Evolutionary conservation across 768 basidiomycete species (phyloP), one percentile per base, ranked within the genome.

Genomic region (Panaeolus papilionaceus): DNA sequence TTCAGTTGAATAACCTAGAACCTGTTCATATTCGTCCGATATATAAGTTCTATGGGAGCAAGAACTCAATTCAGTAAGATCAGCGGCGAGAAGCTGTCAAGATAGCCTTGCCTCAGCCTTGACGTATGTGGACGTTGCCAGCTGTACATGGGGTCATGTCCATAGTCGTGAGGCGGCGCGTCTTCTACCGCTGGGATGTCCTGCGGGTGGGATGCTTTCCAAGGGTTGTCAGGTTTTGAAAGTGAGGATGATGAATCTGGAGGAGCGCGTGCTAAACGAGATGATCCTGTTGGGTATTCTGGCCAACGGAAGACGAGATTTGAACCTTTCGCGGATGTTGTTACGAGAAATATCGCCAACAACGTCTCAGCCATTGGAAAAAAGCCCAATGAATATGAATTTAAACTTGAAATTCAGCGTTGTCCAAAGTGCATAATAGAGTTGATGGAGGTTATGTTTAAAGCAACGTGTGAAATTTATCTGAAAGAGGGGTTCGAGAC

Each of bases 231-330:
- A 62, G 88, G 79, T 62, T 87, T 86, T 10, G 84, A 80, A 38
- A 86, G 81, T 51, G 77, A 83, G 38, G 78, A 75, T 38, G 77
- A 75, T 67, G 81, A 74, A 11, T 80, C 79, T 14, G 91, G 91
- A 37, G 83, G 81, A 3, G 94, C 88, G 62, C 95, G 89, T 63
- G 87, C 86, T 37, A 97, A 86, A 66, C 96, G 85, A 4, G 89
- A 83, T 5, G 88, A 84, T 1, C 88, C 79, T 12, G 79, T 72
- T 14, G 94, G 93, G 14, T 81, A 82, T 14, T 93, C 90, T 0
- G 96, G 96, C 92, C 94, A 97, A 69, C 92, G 85, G 75, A 90
- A 95, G 64, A 94, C 91, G 5, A 95, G 79, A 70, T 83, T 91
- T 10, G 90, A 88, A 33, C 92, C 93, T 73, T 90, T 92, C 7